phyloP scores from a whole-genome alignment of 1,284 basidiomycete genomes.

The Baeospora myosura region DNA sequence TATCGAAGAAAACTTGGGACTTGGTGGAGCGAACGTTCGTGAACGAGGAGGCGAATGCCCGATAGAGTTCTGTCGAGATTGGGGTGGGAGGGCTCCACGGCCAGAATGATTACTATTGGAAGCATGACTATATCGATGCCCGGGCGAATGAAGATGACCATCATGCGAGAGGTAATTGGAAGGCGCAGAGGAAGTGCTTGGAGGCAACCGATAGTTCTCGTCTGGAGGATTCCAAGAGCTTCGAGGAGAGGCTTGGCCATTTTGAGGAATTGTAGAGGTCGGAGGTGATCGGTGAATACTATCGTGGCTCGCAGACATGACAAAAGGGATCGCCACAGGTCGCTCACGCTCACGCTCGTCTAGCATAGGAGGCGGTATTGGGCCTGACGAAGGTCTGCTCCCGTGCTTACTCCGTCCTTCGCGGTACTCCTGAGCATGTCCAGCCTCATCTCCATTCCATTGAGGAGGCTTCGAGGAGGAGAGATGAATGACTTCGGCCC shows the following conservation, averaged over 20 bases:
- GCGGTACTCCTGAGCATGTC: conserved; percentile 1
- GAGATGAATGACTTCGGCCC: conserved; percentile 12
- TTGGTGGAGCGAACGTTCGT: conserved; percentile 7
- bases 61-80: background rate
- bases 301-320: conserved; percentile 5
- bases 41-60: conserved; percentile 8
- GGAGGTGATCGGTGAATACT: conserved; percentile 7
- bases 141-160: conserved; percentile 6
- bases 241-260: background rate
- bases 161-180: background rate
- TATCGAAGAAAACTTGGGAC: background rate
- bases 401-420: conserved; percentile 1
- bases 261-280: conserved; percentile 4
- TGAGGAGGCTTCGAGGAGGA: conserved; percentile 8
- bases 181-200: background rate
- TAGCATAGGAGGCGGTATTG: background rate
- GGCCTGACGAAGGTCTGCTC: conserved; percentile 3
- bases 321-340: conserved; percentile 10
- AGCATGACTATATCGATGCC: conserved; percentile 4
- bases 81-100: too few relatives aligned
- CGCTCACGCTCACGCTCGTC: conserved; percentile 13
- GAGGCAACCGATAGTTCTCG: background rate
- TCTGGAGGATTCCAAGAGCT: background rate
- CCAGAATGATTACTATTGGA: too few relatives aligned
- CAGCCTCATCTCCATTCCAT: conserved; percentile 9